A percentile compares a stretch with the other conserved stretches of the same genome.
phyloP scores from a whole-genome alignment of 371 early-diverging fungal genomes.

The Blakeslea trispora region DNA sequence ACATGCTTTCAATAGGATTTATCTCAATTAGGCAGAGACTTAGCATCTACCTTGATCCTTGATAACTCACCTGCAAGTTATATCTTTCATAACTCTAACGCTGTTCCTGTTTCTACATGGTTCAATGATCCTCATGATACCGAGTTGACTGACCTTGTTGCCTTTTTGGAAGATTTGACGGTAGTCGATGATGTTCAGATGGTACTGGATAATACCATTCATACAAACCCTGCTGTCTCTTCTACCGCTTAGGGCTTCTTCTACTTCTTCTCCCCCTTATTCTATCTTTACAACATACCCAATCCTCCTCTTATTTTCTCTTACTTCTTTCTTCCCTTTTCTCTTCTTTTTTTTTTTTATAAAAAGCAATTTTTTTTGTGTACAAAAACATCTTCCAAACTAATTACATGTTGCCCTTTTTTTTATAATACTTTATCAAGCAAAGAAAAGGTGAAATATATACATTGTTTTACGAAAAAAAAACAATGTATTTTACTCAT shows the following conservation, averaged over 20 bases:
- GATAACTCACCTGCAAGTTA: constrained; percentile 95
- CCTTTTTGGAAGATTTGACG: constrained; percentile 66
- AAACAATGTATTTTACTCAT: too few relatives aligned
- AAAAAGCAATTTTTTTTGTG: too few relatives aligned
- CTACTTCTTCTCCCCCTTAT: not conserved
- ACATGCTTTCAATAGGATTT: constrained; percentile 61
- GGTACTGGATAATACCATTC: not conserved
- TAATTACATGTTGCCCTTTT: too few relatives aligned
- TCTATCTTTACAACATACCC: too few relatives aligned
- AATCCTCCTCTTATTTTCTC: too few relatives aligned
- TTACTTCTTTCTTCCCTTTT: too few relatives aligned
- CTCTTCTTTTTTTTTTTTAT: too few relatives aligned
- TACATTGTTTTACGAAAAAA: too few relatives aligned
- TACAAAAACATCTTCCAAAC: too few relatives aligned
- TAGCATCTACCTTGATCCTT: constrained; percentile 80
- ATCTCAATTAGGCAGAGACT: constrained; percentile 80
- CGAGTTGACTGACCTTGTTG: constrained; percentile 90
- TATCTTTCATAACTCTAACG: constrained; percentile 93
- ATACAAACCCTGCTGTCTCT: not conserved
- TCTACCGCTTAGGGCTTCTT: not conserved
- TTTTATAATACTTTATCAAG: too few relatives aligned
- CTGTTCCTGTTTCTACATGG: constrained; percentile 96
- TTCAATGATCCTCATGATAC: constrained; percentile 95
- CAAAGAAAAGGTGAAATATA: too few relatives aligned
- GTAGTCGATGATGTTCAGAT: not conserved